These are phyloP conservation scores for Termitomyces sp. DNA, from an alignment of 1,284 basidiomycete species.

Conservation along the genomic window DNA sequence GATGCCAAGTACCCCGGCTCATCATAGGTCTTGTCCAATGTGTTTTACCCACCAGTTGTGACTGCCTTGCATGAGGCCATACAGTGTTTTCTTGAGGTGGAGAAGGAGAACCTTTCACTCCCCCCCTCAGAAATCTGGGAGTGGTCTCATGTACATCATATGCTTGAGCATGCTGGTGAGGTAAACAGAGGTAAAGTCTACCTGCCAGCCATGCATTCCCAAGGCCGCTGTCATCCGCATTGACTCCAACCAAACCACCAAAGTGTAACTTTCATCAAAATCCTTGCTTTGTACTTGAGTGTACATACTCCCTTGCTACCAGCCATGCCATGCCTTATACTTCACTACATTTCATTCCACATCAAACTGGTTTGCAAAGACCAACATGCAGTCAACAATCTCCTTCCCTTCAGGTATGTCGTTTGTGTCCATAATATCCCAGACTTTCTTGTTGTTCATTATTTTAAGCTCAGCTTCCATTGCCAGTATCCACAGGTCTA, in stretches of 20 bases:
- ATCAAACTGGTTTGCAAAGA: not conserved
- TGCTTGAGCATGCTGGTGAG: not conserved
- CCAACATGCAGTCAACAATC: not conserved
- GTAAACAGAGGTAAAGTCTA: not conserved
- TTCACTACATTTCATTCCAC: not conserved
- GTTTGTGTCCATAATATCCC: not conserved
- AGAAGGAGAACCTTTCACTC: not conserved
- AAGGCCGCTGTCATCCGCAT: not conserved
- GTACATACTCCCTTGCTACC: not conserved
- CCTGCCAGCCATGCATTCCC: not conserved
- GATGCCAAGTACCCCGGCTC: not conserved
- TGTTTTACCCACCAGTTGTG: not conserved
- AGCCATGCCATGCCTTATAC: not conserved
- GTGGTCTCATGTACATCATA: not conserved
- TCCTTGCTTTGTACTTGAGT: not conserved
- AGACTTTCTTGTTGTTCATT: not conserved
- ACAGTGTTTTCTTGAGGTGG: not conserved
- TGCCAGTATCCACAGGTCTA: not conserved
- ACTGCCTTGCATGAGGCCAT: conserved; percentile 1
- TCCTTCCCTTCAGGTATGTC: not conserved
- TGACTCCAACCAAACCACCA: not conserved
- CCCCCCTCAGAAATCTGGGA: not conserved
- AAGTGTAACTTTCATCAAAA: not conserved
- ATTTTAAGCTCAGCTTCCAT: not conserved
- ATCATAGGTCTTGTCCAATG: not conserved